A percentile compares a stretch with the other conserved stretches of the same genome.
phyloP scores from a whole-genome alignment of 495 filamentous ascomycete species.

The Viridothelium virens region DNA sequence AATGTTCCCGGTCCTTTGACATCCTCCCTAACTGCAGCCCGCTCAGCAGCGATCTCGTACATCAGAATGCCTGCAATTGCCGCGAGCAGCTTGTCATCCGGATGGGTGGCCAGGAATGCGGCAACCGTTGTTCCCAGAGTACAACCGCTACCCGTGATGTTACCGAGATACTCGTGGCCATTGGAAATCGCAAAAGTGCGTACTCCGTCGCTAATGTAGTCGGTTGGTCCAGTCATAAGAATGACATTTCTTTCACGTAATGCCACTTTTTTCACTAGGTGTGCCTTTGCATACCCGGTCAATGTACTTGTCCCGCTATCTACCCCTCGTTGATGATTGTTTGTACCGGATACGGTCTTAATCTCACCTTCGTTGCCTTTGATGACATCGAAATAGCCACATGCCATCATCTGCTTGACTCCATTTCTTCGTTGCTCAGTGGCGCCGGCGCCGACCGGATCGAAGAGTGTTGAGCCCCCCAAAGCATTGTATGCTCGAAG shows the following conservation, averaged over 20 bases:
- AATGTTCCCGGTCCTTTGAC: conserved; percentile 82
- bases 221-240: conserved; percentile 75
- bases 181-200: conserved; percentile 61
- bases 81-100: conserved; percentile 56
- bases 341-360: conserved; percentile 52
- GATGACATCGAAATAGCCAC: conserved; percentile 75
- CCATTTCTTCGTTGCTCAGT: conserved; percentile 64
- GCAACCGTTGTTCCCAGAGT: conserved; percentile 75
- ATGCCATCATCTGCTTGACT: conserved; percentile 61
- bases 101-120: conserved; percentile 56
- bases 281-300: conserved; percentile 46
- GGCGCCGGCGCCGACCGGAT: conserved; percentile 88
- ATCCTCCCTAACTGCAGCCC: conserved; percentile 53
- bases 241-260: conserved; percentile 61
- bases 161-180: conserved; percentile 68
- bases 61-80: conserved; percentile 64
- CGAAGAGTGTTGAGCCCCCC: conserved; percentile 70
- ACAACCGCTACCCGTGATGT: conserved; percentile 84
- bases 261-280: conserved; percentile 58
- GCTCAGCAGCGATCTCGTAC: conserved; percentile 81
- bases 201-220: conserved; percentile 70
- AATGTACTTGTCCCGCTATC: conserved; percentile 62
- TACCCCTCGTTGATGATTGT: conserved; percentile 65
- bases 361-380: conserved; percentile 97
- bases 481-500: conserved; percentile 69